Conservation (phyloP, 2,329 filamentous ascomycete genomes). For the Epichloe uncinata region DNA sequence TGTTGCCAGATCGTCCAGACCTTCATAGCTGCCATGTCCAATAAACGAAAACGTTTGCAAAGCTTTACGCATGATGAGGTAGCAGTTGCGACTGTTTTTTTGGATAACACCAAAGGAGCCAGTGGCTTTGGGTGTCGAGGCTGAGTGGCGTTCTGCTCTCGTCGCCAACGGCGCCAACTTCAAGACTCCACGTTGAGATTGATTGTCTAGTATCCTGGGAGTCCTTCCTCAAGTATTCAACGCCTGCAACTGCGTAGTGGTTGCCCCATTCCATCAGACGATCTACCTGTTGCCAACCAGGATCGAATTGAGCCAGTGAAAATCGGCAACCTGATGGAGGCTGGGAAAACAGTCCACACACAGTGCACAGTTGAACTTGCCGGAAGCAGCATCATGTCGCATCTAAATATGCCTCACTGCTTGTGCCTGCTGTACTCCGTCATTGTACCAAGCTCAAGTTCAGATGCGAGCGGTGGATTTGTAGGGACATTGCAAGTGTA, state of each 20-base stretch:
- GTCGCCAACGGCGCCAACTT: no score
- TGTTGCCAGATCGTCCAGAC: background rate
- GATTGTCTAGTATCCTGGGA: background rate
- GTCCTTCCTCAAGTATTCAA: background rate
- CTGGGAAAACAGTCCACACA: background rate
- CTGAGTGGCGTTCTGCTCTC: background rate
- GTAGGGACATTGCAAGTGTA: no score
- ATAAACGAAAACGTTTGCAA: background rate
- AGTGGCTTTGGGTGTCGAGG: background rate
- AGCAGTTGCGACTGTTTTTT: background rate
- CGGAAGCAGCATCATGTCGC: background rate
- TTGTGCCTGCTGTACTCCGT: conserved; percentile 1
- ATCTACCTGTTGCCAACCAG: background rate
- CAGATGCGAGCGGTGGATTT: no score
- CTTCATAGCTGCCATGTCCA: background rate
- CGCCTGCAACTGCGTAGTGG: background rate
- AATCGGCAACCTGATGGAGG: background rate
- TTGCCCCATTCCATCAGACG: background rate
- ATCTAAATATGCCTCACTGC: conserved; percentile 1
- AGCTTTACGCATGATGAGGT: no score
- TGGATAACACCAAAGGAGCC: background rate
- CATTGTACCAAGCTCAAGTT: no score
- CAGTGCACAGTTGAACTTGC: background rate
- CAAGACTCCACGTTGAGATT: background rate
- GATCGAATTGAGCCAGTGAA: background rate